Evolutionary conservation across 352 stramenopile species (phyloP), one percentile per base, ranked within the genome.

Genomic region (Pythium phragmiticola): DNA sequence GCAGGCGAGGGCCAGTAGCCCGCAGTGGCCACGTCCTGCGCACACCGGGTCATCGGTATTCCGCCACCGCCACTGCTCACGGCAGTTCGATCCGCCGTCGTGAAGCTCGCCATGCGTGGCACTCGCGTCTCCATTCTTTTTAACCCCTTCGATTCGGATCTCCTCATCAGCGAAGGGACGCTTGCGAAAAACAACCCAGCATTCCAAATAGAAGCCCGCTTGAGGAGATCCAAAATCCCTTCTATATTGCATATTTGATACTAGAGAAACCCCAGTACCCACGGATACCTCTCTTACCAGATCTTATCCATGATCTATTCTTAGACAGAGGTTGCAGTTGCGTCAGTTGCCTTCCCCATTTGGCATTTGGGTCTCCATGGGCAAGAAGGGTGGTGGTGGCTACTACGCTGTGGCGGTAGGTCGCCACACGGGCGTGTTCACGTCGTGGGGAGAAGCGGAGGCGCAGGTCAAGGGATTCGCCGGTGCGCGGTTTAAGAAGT

Each of bases 351-450:
- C 2, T 30, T 30, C 26, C 26, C 26, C 26, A 30, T 30, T 30
- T 30, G 48, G 21, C 30, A 55, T 30, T 55, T 41, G 5, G 50
- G 9, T 19, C 50, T 57, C 2, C 21, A 78, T 81, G 70, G 74
- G 46, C 33, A 75, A 73, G 33, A 62, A 46, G 1, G 26, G 1
- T n/a, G 51, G 57, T 28, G 54, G 62, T 16, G 65, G 66, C 58
- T 89, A 73, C 56, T 92, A 90, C 73, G 84, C 80, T 0, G 84
- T 90, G 55, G 79, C 84, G 3, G 66, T 64, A 0, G 84, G 84
- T 0, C 77, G 82, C n/a, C 64, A 47, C 0, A 74, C 68, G 0
- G 85, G 82, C 43, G 57, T 94, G 46, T 92, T 84, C 67, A 67
- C 50, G 19, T 76, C 79, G 7, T 94, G 82, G 85, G 37, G 30